Evolutionary conservation across 2,329 filamentous ascomycete genomes (phyloP), one percentile per base, ranked within the genome.

Genomic region (Exophiala calicioides): DNA sequence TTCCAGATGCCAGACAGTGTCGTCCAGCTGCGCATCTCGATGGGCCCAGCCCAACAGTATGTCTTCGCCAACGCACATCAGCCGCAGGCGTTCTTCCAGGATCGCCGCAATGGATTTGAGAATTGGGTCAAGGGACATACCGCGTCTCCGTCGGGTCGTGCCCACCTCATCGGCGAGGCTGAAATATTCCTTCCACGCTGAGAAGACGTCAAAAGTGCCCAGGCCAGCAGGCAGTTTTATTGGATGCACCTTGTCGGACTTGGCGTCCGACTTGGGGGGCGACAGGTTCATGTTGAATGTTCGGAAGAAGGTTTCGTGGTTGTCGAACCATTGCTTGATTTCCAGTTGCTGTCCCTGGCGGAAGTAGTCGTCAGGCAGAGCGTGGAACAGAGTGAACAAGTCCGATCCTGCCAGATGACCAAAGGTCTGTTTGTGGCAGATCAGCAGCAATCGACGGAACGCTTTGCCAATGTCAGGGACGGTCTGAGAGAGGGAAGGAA

Each of bases 1-100:
- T 30, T 52, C 50, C 5, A 52, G 29, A 46, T 52, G 50, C 50
- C 50, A 52, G 16, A 52, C 46, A 2, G 40, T 32, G 30, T 52
- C 50, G 7, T 37, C 50, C 9, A 44, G 23, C 18, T 33, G n/a
- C 7, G 50, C 35, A 23, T 52, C 41, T 15, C 50, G 40, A 35
- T 52, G 50, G 8, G 50, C 50, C 50, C 50, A 52, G 4, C 50
- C 50, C 10, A 52, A 24, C 10, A 52, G 50, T 4, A 13, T 16
- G 20, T 45, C 30, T 24, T 52, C 50, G 16, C 46, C 26, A 23
- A 52, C 45, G 27, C 31, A 48, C 44, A 52, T 52, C 10, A 52
- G 35, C 3, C 50, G 40, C 18, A 48, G 29, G 31, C 38, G 34
- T 21, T 52, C 50, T 16, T 49, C 33, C 13, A 52, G 40, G 16